These are phyloP conservation scores for Persicaria tinctoria DNA, from an alignment of 148 eudicot species.

Conservation along the genomic window DNA sequence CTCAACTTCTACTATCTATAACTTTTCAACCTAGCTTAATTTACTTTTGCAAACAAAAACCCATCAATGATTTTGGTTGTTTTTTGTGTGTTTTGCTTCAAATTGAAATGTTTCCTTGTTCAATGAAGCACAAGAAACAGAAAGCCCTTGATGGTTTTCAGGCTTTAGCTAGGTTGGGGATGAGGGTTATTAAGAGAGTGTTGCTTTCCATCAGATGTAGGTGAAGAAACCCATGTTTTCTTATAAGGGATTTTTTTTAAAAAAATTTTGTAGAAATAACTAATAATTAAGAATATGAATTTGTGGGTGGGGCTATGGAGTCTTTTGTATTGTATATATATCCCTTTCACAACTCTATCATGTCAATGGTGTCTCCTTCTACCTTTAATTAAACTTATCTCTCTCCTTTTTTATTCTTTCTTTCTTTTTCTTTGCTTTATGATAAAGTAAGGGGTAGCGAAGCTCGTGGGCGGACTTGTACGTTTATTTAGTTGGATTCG, in stretches of 20 bases:
- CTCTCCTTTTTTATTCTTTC: conserved; percentile 25
- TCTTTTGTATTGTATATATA: background rate
- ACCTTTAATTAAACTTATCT: conserved; percentile 24
- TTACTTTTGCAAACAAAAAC: background rate
- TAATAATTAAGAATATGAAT: conserved; percentile 1
- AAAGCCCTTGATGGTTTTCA: background rate
- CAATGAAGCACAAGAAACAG: background rate
- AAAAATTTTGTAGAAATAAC: background rate
- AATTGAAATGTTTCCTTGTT: background rate
- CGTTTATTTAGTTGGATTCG: background rate
- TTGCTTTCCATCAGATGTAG: conserved; percentile 37
- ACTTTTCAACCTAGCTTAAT: background rate
- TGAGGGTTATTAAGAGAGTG: conserved; percentile 10
- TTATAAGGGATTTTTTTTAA: conserved; percentile 3
- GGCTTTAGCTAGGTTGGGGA: background rate
- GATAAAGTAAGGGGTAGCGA: conserved; percentile 37
- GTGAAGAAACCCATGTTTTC: conserved; percentile 31
- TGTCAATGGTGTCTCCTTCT: conserved; percentile 11
- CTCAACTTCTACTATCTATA: background rate
- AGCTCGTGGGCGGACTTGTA: conserved; percentile 14
- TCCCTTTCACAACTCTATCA: conserved; percentile 6
- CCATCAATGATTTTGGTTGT: background rate
- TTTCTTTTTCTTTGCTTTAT: conserved; percentile 48
- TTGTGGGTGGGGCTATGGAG: conserved; percentile 4
- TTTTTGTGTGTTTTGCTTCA: background rate